phyloP scores from a whole-genome alignment of 176 grass and related monocot species.

The Luzula sylvatica region DNA sequence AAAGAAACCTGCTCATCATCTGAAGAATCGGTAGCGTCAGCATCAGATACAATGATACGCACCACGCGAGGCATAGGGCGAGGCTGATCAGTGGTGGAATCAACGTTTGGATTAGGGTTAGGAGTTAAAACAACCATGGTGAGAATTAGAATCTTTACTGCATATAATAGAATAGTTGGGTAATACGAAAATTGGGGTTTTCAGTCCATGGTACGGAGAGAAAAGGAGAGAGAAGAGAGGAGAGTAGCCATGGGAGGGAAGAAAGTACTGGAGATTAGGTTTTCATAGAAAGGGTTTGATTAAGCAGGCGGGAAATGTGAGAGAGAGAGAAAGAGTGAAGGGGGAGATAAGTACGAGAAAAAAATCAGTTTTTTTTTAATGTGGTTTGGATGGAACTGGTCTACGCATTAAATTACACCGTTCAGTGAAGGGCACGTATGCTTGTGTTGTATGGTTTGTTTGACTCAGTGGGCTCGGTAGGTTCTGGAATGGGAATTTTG shows the following conservation, averaged over 20 bases:
- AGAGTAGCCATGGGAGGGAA: slow-evolving; percentile 15
- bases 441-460: too few relatives aligned
- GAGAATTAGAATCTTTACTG: background rate
- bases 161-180: background rate
- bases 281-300: slow-evolving; percentile 9
- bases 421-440: too few relatives aligned
- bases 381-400: too few relatives aligned
- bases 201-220: background rate
- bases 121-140: slow-evolving; percentile 1
- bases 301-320: background rate
- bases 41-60: slow-evolving; percentile 41
- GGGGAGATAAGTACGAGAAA: background rate
- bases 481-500: too few relatives aligned
- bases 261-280: background rate
- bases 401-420: too few relatives aligned
- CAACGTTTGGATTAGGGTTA: background rate
- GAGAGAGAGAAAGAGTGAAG: background rate
- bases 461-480: too few relatives aligned
- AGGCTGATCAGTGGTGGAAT: background rate
- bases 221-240: background rate
- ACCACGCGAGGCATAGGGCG: slow-evolving; percentile 6
- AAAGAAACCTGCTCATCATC: slow-evolving; percentile 17
- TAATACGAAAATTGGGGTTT: slow-evolving; percentile 22
- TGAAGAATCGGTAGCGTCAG: slow-evolving; percentile 62
- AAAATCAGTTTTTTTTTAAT: too few relatives aligned